These are phyloP conservation scores for Exophiala xenobiotica DNA, from an alignment of 2,329 filamentous ascomycete species.

Conservation along the genomic window DNA sequence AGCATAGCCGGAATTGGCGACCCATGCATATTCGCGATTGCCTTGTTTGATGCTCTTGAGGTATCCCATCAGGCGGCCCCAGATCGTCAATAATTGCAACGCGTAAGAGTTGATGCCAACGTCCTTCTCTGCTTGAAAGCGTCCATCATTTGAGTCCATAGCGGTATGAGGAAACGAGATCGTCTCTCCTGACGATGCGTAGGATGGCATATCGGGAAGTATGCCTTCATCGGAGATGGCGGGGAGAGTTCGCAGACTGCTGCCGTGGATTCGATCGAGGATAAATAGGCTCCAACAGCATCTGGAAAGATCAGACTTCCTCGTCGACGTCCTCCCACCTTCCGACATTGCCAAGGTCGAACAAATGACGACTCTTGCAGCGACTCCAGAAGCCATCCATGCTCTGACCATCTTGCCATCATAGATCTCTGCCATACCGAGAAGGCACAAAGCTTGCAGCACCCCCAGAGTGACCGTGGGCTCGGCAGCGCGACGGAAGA, in stretches of 20 bases:
- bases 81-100: slow-evolving; percentile 23
- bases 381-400: slow-evolving; percentile 25
- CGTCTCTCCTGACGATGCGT: too few species aligned
- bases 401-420: slow-evolving; percentile 22
- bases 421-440: slow-evolving; percentile 22
- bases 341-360: slow-evolving; percentile 9
- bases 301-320: slow-evolving; percentile 14
- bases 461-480: slow-evolving; percentile 8
- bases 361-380: slow-evolving; percentile 17
- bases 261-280: slow-evolving; percentile 26
- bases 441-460: slow-evolving; percentile 24
- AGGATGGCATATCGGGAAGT: slow-evolving; percentile 19
- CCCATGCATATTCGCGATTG: slow-evolving; percentile 21
- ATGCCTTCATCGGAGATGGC: slow-evolving; percentile 17
- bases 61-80: slow-evolving; percentile 24
- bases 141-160: not conserved
- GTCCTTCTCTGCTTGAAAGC: slow-evolving; percentile 9
- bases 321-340: not conserved
- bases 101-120: slow-evolving; percentile 22
- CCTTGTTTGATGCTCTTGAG: slow-evolving; percentile 22
- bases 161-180: too few species aligned
- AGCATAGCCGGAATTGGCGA: slow-evolving; percentile 21
- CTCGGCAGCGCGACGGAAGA: slow-evolving; percentile 19
- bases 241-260: slow-evolving; percentile 17
- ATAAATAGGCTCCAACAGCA: slow-evolving; percentile 27